Evolutionary conservation across 2,329 filamentous ascomycete genomes (phyloP).

Genomic region (Alternaria arbusti): DNA sequence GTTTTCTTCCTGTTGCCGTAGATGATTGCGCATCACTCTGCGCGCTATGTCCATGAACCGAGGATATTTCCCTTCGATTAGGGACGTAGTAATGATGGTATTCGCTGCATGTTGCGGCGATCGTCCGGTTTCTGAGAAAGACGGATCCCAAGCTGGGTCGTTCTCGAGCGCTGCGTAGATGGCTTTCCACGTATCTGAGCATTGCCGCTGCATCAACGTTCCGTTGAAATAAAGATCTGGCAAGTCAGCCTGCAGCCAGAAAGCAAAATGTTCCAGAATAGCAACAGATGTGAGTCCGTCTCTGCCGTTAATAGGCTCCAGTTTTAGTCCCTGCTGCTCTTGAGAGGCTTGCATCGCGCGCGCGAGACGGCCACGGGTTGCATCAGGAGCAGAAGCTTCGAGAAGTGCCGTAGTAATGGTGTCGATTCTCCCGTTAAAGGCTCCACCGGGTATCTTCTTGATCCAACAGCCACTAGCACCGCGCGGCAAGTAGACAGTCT

Average conservation of each 20-base stretch:
- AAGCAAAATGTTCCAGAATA: slow-evolving; percentile 3
- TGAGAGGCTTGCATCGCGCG: not conserved
- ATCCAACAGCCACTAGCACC: not conserved
- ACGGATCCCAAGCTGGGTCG: not conserved
- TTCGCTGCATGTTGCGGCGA: not conserved
- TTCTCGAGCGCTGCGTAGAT: not conserved
- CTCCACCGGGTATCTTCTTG: not conserved
- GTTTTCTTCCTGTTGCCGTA: not conserved
- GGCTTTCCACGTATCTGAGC: not conserved
- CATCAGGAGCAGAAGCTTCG: not conserved
- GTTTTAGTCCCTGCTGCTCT: not conserved
- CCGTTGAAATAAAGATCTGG: slow-evolving; percentile 7
- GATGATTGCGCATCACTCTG: not conserved
- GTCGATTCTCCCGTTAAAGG: not conserved
- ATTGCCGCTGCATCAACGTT: not conserved
- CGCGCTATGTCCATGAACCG: not conserved
- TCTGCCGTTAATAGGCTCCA: not conserved
- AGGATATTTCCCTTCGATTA: not conserved
- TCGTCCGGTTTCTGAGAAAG: not conserved
- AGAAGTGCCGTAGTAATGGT: not conserved
- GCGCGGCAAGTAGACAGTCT: slow-evolving; percentile 1
- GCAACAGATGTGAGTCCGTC: not conserved
- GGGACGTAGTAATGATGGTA: not conserved
- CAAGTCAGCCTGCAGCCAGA: slow-evolving; percentile 12
- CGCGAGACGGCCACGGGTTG: not conserved